These are phyloP conservation scores for Alnus rubra DNA, from an alignment of 306 rosid species.

Conservation along the genomic window DNA sequence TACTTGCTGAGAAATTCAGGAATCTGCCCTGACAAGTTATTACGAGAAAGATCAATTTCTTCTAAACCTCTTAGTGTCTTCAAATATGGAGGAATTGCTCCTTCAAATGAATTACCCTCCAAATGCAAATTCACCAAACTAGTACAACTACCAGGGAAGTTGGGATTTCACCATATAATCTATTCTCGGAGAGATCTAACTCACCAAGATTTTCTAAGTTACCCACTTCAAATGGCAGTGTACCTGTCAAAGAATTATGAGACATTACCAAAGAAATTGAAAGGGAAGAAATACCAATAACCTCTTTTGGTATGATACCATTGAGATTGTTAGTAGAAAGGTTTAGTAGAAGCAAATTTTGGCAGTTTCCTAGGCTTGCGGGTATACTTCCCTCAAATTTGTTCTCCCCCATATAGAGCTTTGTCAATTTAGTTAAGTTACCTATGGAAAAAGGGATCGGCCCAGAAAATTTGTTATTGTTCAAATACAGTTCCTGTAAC, in stretches of 20 bases:
- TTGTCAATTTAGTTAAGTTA: constrained; percentile 32
- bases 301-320: constrained; percentile 39
- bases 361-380: constrained; percentile 35
- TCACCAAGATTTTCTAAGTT: constrained; percentile 17
- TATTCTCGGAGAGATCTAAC: constrained; percentile 34
- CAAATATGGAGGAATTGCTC: constrained; percentile 35
- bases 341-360: constrained; percentile 19
- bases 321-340: constrained; percentile 38
- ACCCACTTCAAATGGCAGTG: constrained; percentile 37
- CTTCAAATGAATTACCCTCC: constrained; percentile 41
- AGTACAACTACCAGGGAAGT: constrained; percentile 29
- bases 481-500: constrained; percentile 18
- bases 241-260: constrained; percentile 33
- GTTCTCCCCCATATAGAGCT: constrained; percentile 28
- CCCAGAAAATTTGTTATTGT: constrained; percentile 35
- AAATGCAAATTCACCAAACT: constrained; percentile 32
- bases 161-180: constrained; percentile 39
- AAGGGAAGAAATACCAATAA: constrained; percentile 38
- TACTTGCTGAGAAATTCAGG: constrained; percentile 37
- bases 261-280: constrained; percentile 40
- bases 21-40: constrained; percentile 38
- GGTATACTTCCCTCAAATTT: constrained; percentile 44
- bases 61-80: constrained; percentile 31
- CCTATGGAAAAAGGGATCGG: constrained; percentile 40
- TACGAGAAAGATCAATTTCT: constrained; percentile 34